These are phyloP conservation scores for Pelargonium myrrhifolium DNA, from an alignment of 441 rosid genomes.

Conservation along the genomic window DNA sequence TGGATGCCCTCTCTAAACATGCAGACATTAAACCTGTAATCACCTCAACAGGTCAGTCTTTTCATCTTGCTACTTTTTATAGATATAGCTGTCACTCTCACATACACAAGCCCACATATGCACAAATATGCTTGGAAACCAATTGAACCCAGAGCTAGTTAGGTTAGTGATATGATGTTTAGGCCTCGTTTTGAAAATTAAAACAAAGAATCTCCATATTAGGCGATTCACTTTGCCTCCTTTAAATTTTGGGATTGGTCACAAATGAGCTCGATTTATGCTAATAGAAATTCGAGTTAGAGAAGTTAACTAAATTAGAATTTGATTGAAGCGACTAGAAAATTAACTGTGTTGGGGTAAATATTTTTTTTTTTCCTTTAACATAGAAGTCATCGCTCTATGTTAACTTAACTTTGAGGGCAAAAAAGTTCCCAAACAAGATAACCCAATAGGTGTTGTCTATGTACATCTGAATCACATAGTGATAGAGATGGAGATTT, in stretches of 20 bases:
- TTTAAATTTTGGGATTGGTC: not conserved
- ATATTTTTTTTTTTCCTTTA: too few relatives aligned
- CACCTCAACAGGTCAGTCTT: constrained; percentile 75
- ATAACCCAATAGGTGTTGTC: not conserved
- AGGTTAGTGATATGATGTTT: not conserved
- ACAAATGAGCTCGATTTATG: not conserved
- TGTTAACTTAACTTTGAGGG: too few relatives aligned
- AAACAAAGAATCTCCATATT: not conserved
- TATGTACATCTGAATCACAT: not conserved
- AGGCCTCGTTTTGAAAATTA: not conserved
- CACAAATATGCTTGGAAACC: not conserved
- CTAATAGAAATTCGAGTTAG: too few relatives aligned
- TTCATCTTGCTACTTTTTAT: constrained; percentile 3
- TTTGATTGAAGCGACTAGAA: too few relatives aligned
- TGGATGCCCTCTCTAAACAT: constrained; percentile 87
- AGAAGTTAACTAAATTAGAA: too few relatives aligned
- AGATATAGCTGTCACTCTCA: not conserved
- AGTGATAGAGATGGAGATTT: not conserved
- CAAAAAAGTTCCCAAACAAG: too few relatives aligned
- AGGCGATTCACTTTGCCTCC: not conserved
- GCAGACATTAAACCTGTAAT: constrained; percentile 86
- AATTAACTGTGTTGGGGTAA: too few relatives aligned
- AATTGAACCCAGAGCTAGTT: not conserved
- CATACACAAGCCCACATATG: not conserved
- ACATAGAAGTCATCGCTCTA: too few relatives aligned